A percentile compares a stretch with the other conserved stretches of the same genome.
These are phyloP conservation scores for Cyberlindnera americana DNA, from an alignment of 805 yeast species.

Conservation along the genomic window DNA sequence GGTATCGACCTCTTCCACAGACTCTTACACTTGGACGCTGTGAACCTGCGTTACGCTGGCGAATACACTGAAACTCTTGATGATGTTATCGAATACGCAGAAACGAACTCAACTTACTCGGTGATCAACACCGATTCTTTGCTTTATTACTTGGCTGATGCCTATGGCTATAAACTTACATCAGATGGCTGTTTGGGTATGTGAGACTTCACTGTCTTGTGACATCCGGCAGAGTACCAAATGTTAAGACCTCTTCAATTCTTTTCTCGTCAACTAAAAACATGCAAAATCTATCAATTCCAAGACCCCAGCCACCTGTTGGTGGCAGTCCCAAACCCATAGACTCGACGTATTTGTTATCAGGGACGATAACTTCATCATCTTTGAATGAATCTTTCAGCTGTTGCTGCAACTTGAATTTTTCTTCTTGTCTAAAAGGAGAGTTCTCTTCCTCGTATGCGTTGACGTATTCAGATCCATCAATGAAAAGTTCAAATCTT, in stretches of 20 bases:
- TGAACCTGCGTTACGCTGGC: slow-evolving; percentile 4
- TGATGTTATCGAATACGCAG: slow-evolving; percentile 7
- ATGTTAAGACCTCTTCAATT: slow-evolving; percentile 71
- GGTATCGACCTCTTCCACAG: slow-evolving; percentile 10
- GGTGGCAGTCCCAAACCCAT: slow-evolving; percentile 97
- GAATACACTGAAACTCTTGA: slow-evolving; percentile 7
- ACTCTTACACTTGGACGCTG: slow-evolving; percentile 5
- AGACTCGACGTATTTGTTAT: slow-evolving; percentile 61
- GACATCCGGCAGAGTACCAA: slow-evolving; percentile 74
- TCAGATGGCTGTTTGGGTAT: slow-evolving; percentile 8
- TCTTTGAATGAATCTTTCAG: slow-evolving; percentile 49
- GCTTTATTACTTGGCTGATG: slow-evolving; percentile 10
- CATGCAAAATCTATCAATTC: slow-evolving; percentile 87
- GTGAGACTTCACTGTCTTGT: slow-evolving; percentile 51
- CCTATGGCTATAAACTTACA: slow-evolving; percentile 5
- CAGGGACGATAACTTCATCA: slow-evolving; percentile 65
- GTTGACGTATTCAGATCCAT: slow-evolving; percentile 78
- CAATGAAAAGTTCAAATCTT: slow-evolving; percentile 81
- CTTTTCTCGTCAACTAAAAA: slow-evolving; percentile 58
- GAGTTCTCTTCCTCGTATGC: slow-evolving; percentile 97
- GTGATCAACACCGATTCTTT: slow-evolving; percentile 8
- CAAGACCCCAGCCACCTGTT: slow-evolving; percentile 98
- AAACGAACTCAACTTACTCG: slow-evolving; percentile 5
- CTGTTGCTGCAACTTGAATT: slow-evolving; percentile 57
- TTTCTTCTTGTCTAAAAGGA: slow-evolving; percentile 65